Evolutionary conservation across 202 grass and related monocot species (phyloP).

Genomic region (Eragrostis tef): DNA sequence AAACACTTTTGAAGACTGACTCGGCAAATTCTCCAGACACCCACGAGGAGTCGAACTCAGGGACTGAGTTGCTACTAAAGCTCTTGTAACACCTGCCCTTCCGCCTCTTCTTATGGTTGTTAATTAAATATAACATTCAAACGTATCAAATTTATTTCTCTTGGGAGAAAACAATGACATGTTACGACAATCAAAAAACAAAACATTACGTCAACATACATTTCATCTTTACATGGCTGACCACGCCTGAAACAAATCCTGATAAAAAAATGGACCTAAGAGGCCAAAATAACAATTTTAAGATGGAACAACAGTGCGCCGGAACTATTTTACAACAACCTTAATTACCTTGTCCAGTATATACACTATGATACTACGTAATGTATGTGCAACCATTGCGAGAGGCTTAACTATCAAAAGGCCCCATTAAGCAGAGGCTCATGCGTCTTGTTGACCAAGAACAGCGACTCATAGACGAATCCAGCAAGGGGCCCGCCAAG

Average conservation of each 20-base stretch:
- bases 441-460: conserved; percentile 58
- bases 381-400: neutral
- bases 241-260: conserved; percentile 1
- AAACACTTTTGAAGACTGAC: no score
- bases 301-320: neutral
- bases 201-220: neutral
- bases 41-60: no score
- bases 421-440: conserved; percentile 52
- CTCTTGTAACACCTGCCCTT: no score
- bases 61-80: no score
- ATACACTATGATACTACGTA: neutral
- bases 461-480: conserved; percentile 71
- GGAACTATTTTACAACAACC: conserved; percentile 19
- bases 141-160: no score
- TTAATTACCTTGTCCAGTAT: neutral
- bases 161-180: neutral
- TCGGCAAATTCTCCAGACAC: no score
- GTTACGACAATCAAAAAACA: neutral
- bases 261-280: neutral
- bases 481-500: conserved; percentile 67
- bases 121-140: no score
- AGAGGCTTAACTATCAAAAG: conserved; percentile 41
- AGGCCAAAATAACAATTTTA: conserved; percentile 14
- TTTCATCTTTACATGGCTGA: conserved; percentile 29
- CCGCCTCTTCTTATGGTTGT: no score